Conservation (phyloP, 345 rosid species). For the Microcos paniculata region DNA sequence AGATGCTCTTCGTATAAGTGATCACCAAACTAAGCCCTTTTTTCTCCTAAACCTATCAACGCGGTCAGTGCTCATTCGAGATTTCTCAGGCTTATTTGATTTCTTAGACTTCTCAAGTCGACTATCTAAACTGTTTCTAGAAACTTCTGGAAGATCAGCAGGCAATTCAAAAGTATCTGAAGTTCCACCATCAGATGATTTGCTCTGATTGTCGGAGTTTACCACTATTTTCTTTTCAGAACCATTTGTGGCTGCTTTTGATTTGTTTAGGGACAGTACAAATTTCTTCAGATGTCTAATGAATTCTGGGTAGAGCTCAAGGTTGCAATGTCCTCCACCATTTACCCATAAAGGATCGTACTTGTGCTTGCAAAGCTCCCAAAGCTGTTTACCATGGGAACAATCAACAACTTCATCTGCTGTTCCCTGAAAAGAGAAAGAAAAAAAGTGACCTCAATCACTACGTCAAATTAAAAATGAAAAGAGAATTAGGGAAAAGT, state of each 20-base stretch:
- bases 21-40: conserved; percentile 78
- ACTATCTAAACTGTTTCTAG: conserved; percentile 96
- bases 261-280: conserved; percentile 52
- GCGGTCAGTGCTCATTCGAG: conserved; percentile 91
- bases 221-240: conserved; percentile 36
- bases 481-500: not conserved
- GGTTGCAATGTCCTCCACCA: conserved; percentile 92
- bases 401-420: conserved; percentile 89
- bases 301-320: conserved; percentile 87
- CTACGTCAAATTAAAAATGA: conserved; percentile 2
- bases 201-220: conserved; percentile 48
- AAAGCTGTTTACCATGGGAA: conserved; percentile 81
- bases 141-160: conserved; percentile 72
- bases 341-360: conserved; percentile 85
- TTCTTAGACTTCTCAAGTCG: conserved; percentile 90
- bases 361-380: conserved; percentile 79
- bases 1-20: conserved; percentile 28
- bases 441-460: conserved; percentile 9
- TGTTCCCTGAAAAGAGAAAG: conserved; percentile 57
- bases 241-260: conserved; percentile 44
- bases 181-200: conserved; percentile 52
- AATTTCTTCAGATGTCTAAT: conserved; percentile 76
- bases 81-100: conserved; percentile 79
- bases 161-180: conserved; percentile 69
- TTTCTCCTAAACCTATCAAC: conserved; percentile 74